A percentile compares a stretch with the other conserved stretches of the same genome.
Evolutionary conservation across 495 filamentous ascomycete species (phyloP).

Genomic region (Lindgomyces ingoldianus): DNA sequence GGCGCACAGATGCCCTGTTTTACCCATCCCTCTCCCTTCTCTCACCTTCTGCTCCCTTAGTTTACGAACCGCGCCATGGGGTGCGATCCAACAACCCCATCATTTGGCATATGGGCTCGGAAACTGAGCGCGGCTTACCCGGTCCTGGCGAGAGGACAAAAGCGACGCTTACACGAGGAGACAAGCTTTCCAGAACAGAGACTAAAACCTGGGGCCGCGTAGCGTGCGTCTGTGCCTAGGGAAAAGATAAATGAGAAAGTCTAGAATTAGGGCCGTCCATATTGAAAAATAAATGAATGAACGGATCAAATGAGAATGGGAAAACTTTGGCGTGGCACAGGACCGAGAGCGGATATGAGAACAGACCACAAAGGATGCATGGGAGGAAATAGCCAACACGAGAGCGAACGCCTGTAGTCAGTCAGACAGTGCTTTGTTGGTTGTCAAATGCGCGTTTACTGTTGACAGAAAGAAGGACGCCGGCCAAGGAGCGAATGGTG

Average conservation of each 20-base stretch:
- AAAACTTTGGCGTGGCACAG: neutral
- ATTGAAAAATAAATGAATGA: neutral
- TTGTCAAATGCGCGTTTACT: no score
- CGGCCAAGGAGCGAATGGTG: neutral
- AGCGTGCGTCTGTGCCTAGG: neutral
- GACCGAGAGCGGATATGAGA: neutral
- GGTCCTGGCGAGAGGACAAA: neutral
- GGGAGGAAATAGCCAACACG: neutral
- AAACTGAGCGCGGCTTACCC: neutral
- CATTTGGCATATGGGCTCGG: neutral
- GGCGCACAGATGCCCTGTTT: neutral
- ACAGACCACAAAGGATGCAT: neutral
- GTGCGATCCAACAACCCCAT: neutral
- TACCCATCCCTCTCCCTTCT: neutral
- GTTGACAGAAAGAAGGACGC: no score
- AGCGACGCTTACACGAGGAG: neutral
- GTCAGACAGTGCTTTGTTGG: no score
- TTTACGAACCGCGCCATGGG: neutral
- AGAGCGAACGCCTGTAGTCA: no score
- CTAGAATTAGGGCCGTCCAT: neutral
- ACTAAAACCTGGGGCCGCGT: neutral
- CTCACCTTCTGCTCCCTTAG: neutral
- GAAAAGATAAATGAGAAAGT: neutral
- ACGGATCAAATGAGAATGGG: neutral
- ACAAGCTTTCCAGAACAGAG: neutral